A percentile compares a stretch with the other conserved stretches of the same genome.
Conservation (phyloP, 345 rosid species). For the Pseudoturritis turrita region DNA sequence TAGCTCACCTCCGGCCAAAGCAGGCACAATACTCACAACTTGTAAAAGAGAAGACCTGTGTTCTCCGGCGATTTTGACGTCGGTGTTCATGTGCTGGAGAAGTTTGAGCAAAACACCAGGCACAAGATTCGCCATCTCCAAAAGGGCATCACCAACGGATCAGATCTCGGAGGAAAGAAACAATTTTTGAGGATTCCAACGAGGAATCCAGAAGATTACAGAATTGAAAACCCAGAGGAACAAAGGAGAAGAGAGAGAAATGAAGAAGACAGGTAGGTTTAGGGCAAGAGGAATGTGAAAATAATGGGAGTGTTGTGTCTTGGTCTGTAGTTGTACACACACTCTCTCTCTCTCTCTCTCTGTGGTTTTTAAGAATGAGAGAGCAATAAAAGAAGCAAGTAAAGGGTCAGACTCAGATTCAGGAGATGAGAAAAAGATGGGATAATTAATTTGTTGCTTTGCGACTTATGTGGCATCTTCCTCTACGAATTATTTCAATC, state of each 20-base stretch:
- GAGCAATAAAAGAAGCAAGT: constrained; percentile 26
- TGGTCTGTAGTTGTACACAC: not conserved
- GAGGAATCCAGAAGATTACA: constrained; percentile 9
- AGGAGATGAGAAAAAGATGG: constrained; percentile 16
- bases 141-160: constrained; percentile 42
- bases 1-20: constrained; percentile 93
- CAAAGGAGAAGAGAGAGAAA: not conserved
- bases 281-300: constrained; percentile 18
- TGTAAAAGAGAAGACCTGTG: constrained; percentile 88
- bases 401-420: constrained; percentile 21
- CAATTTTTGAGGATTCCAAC: not conserved
- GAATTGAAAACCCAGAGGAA: not conserved
- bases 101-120: constrained; percentile 97
- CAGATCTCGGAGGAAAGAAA: constrained; percentile 12
- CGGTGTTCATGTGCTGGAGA: constrained; percentile 93
- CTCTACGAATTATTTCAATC: no score
- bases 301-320: constrained; percentile 9
- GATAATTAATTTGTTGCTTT: not conserved
- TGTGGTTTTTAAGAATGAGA: not conserved
- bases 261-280: constrained; percentile 16
- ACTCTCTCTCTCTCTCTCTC: not conserved
- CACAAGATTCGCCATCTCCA: constrained; percentile 82
- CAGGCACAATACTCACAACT: constrained; percentile 92
- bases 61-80: constrained; percentile 94
- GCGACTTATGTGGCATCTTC: constrained; percentile 1